Evolutionary conservation across 1,139 yeast genomes (phyloP), one percentile per base, ranked within the genome.

Genomic region (Pichia sp.): DNA sequence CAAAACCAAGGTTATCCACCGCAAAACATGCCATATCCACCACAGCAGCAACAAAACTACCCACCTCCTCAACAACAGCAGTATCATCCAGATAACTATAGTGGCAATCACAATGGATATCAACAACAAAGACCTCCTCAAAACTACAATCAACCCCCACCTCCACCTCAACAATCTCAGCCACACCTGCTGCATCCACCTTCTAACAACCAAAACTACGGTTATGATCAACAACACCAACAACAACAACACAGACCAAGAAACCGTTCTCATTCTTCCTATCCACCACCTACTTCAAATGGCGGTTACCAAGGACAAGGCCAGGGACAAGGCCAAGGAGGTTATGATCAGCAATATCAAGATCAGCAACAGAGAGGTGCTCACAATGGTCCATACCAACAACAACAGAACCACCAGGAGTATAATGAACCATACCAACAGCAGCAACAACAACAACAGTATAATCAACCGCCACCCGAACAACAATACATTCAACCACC

Each of bases 371-470:
- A 34, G n/a, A 45, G 38, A 19, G 43, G 34, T 10, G 32, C 45
- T 5, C 19, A 37, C 21, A 17, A 39, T 24, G 32, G 14, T 22
- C 32, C 41, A n/a, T 42, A 38, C 20, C 51, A 38, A 17, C 39
- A 39, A 14, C 42, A 32, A 8, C 24, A 30, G 7, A 28, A 30
- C 14, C 32, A 38, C 11, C 24, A 33, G 7, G 20, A 34, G 4
- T 39, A 30, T 20, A 21, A 20, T 17, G 40, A 38, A 27, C 47
- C 37, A 8, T 43, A 34, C 10, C 50, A 40, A 18, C 46, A 41
- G 12, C 48, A 37, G 4, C 34, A 30, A 4, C 27, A 41, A 11
- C 35, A 38, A 8, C 14, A 17, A 27, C n/a, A n/a, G n/a, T n/a
- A n/a, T n/a, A n/a, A 37, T 14, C 12, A 37, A 20, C 2, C 27